These are phyloP conservation scores for Aureobasidium namibiae DNA, from an alignment of 2,329 filamentous ascomycete genomes.

Conservation along the genomic window DNA sequence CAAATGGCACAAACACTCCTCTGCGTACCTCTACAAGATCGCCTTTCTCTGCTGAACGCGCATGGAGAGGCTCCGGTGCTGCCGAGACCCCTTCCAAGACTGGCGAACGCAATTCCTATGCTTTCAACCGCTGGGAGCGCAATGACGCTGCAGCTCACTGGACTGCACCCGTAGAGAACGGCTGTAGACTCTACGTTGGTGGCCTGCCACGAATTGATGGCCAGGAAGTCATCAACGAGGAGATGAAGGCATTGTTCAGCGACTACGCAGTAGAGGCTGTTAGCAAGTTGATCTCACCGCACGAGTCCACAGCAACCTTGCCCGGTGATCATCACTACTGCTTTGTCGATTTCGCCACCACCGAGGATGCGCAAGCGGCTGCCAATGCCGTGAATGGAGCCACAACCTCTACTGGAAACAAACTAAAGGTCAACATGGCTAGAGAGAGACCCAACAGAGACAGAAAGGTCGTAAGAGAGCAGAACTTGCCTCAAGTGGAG, in stretches of 20 bases:
- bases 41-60: background rate
- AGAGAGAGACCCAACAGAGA: constrained; percentile 9
- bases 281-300: constrained; percentile 34
- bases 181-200: constrained; percentile 40
- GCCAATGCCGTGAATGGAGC: constrained; percentile 21
- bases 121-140: constrained; percentile 36
- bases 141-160: constrained; percentile 30
- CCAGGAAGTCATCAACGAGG: constrained; percentile 33
- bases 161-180: constrained; percentile 25
- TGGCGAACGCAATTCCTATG: constrained; percentile 1
- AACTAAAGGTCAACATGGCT: constrained; percentile 18
- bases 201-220: constrained; percentile 37
- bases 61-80: background rate
- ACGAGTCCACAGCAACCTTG: constrained; percentile 7
- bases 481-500: background rate
- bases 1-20: constrained; percentile 2
- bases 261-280: constrained; percentile 38
- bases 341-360: constrained; percentile 23
- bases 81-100: constrained; percentile 3
- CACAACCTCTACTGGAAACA: constrained; percentile 15
- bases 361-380: constrained; percentile 21
- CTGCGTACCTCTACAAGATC: background rate
- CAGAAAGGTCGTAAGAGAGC: constrained; percentile 8
- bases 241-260: constrained; percentile 37
- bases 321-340: constrained; percentile 22